phyloP scores from a whole-genome alignment of 1,284 basidiomycete genomes.

The Grifola frondosa region DNA sequence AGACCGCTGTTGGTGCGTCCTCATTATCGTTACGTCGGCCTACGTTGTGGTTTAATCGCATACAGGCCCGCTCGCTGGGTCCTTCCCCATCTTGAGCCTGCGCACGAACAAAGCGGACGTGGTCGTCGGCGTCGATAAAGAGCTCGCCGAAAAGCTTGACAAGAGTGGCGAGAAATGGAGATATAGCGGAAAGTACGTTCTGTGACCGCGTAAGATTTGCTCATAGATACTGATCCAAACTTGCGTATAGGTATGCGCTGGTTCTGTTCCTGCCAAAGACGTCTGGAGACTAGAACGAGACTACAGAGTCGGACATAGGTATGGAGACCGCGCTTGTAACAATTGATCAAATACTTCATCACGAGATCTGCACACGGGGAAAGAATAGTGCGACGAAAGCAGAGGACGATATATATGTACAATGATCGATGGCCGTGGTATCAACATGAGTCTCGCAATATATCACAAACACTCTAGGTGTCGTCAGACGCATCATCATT shows the following conservation, averaged over 20 bases:
- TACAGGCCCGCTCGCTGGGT: slow-evolving; percentile 74
- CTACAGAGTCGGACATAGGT: too few species aligned
- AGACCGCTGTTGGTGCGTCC: slow-evolving; percentile 69
- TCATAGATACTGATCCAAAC: not conserved
- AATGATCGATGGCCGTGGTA: too few species aligned
- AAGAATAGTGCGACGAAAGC: too few species aligned
- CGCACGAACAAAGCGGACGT: slow-evolving; percentile 98
- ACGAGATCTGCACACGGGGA: too few species aligned
- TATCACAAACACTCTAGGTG: too few species aligned
- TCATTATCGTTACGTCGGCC: not conserved
- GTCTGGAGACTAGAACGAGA: too few species aligned
- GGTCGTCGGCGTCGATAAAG: slow-evolving; percentile 74
- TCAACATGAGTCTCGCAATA: too few species aligned
- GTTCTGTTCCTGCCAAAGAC: slow-evolving; percentile 41
- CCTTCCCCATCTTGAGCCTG: slow-evolving; percentile 81
- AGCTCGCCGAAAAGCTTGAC: slow-evolving; percentile 68
- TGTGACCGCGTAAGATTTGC: not conserved
- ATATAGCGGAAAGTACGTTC: slow-evolving; percentile 74
- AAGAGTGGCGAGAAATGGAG: slow-evolving; percentile 74
- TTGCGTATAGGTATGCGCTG: slow-evolving; percentile 42
- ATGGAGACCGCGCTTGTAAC: too few species aligned
- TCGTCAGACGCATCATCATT: too few species aligned
- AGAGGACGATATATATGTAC: too few species aligned
- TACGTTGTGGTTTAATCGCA: not conserved
- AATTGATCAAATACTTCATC: too few species aligned